These are phyloP conservation scores for Magnusiomyces fungicola DNA, from an alignment of 1,139 yeast genomes.

Conservation along the genomic window DNA sequence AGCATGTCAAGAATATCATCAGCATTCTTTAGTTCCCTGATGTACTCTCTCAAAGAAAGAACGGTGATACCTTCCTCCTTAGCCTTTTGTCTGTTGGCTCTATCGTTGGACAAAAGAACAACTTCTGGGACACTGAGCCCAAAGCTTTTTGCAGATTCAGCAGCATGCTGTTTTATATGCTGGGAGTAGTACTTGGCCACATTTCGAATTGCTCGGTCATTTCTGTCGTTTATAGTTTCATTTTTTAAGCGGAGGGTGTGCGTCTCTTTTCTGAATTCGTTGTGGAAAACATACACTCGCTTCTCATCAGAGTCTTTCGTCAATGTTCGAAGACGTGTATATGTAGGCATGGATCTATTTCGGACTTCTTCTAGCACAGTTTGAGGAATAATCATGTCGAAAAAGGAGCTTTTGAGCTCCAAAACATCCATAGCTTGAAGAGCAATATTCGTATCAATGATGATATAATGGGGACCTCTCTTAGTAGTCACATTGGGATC, in stretches of 20 bases:
- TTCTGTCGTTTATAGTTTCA: slow-evolving; percentile 82
- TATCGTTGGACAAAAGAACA: slow-evolving; percentile 72
- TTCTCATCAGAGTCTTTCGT: slow-evolving; percentile 68
- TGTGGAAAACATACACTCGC: slow-evolving; percentile 85
- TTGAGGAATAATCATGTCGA: slow-evolving; percentile 88
- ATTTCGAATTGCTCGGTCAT: slow-evolving; percentile 82
- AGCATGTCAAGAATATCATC: slow-evolving; percentile 72
- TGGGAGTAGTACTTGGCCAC: slow-evolving; percentile 63
- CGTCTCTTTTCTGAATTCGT: slow-evolving; percentile 76
- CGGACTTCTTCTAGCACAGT: slow-evolving; percentile 91
- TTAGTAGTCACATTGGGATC: slow-evolving; percentile 51
- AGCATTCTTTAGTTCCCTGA: slow-evolving; percentile 66
- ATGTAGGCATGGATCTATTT: slow-evolving; percentile 80
- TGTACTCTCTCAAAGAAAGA: slow-evolving; percentile 54
- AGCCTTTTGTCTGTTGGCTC: slow-evolving; percentile 57
- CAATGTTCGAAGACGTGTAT: slow-evolving; percentile 71
- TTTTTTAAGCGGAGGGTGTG: slow-evolving; percentile 53
- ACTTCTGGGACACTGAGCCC: slow-evolving; percentile 37
- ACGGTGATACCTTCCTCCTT: slow-evolving; percentile 47
- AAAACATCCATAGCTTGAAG: slow-evolving; percentile 83
- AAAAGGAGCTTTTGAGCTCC: slow-evolving; percentile 70
- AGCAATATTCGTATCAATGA: slow-evolving; percentile 84
- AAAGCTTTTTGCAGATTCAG: slow-evolving; percentile 12
- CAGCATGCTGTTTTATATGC: slow-evolving; percentile 44
- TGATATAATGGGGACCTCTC: slow-evolving; percentile 62